These are phyloP conservation scores for Plasmodium falciparum DNA, from an alignment of 169 alveolate species.

Conservation along the genomic window DNA sequence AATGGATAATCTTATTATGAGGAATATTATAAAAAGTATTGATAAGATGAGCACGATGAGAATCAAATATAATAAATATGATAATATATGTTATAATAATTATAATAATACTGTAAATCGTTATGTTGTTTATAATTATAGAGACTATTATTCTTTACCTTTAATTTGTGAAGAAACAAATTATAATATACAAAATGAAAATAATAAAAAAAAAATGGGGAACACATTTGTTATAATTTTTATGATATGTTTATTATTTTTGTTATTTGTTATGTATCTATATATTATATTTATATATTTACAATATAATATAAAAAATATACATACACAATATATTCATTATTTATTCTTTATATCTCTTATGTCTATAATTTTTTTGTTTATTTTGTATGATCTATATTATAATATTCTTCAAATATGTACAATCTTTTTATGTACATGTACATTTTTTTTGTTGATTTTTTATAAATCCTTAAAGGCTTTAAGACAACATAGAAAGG, in stretches of 20 bases:
- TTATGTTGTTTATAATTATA: slow-evolving; percentile 13
- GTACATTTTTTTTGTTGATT: slow-evolving; percentile 33
- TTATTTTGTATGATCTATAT: slow-evolving; percentile 52
- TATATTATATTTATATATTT: slow-evolving; percentile 41
- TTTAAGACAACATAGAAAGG: slow-evolving; percentile 23
- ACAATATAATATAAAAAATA: slow-evolving; percentile 43
- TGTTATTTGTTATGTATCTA: slow-evolving; percentile 26
- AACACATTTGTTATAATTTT: slow-evolving; percentile 1
- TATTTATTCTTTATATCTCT: slow-evolving; percentile 52
- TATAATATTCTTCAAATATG: slow-evolving; percentile 37
- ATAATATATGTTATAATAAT: not conserved
- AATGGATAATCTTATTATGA: slow-evolving; percentile 6
- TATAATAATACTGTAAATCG: not conserved
- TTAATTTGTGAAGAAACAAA: slow-evolving; percentile 11
- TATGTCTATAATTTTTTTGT: slow-evolving; percentile 23
- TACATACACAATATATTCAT: slow-evolving; percentile 20
- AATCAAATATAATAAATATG: not conserved
- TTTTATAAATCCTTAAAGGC: slow-evolving; percentile 48
- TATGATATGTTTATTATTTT: slow-evolving; percentile 10
- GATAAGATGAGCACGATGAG: not conserved
- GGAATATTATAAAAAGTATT: slow-evolving; percentile 16
- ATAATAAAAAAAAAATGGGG: not conserved
- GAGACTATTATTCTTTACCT: slow-evolving; percentile 50
- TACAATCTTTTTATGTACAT: slow-evolving; percentile 14
- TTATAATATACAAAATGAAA: not conserved